A percentile compares a stretch with the other conserved stretches of the same genome.
Evolutionary conservation across 306 rosid genomes (phyloP).

Genomic region (Oxytropis ochrocephala): DNA sequence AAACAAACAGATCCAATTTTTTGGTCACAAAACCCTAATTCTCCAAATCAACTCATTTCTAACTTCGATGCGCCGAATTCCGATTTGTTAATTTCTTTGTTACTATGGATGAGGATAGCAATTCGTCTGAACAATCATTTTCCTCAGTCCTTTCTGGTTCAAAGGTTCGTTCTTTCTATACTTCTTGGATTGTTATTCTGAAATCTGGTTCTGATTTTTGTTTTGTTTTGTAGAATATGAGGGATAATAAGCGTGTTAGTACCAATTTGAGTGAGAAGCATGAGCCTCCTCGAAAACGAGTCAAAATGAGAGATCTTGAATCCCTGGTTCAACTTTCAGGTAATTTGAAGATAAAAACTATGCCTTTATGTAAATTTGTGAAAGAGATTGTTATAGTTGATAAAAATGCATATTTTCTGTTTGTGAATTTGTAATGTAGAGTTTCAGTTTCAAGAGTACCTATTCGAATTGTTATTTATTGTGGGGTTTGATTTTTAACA

Average conservation of each 20-base stretch:
- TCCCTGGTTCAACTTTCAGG: slow-evolving; percentile 54
- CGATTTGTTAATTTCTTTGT: background rate
- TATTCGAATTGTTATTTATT: background rate
- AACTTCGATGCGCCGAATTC: background rate
- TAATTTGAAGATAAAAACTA: slow-evolving; percentile 17
- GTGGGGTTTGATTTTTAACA: background rate
- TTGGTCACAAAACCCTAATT: slow-evolving; percentile 11
- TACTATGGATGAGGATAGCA: slow-evolving; percentile 34
- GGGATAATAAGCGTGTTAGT: slow-evolving; percentile 57
- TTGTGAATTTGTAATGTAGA: too few species aligned
- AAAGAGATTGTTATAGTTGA: too few species aligned
- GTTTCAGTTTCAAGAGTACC: background rate
- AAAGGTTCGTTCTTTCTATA: slow-evolving; percentile 37
- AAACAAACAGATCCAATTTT: slow-evolving; percentile 6
- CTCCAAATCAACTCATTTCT: background rate
- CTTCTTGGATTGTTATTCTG: background rate
- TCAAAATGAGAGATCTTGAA: slow-evolving; percentile 66
- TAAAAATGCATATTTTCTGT: too few species aligned
- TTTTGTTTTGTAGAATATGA: slow-evolving; percentile 28
- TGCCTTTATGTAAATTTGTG: background rate
- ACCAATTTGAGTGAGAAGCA: slow-evolving; percentile 27
- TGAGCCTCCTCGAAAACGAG: slow-evolving; percentile 39
- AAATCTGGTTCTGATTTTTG: background rate
- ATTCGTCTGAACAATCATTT: slow-evolving; percentile 19
- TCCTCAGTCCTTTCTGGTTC: slow-evolving; percentile 28